These are phyloP conservation scores for Teratosphaeria destructans DNA, from an alignment of 2,329 filamentous ascomycete genomes.

Conservation along the genomic window DNA sequence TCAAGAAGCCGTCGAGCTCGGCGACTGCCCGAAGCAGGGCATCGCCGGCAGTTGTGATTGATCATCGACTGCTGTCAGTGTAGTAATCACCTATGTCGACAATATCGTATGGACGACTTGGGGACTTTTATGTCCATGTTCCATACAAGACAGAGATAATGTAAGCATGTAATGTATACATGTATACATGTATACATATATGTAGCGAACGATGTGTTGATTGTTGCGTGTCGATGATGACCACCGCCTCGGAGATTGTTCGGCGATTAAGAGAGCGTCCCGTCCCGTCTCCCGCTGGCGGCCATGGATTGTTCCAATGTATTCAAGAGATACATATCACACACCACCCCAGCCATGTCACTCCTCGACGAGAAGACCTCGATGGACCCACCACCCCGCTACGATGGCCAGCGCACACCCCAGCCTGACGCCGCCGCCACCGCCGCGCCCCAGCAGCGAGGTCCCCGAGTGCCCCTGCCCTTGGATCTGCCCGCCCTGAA, in stretches of 20 bases:
- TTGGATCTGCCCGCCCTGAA: constrained; percentile 72
- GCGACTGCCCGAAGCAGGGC: neutral
- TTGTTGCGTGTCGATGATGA: no score
- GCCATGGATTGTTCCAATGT: no score
- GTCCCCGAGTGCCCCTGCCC: constrained; percentile 47
- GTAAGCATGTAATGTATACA: neutral
- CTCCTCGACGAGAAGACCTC: constrained; percentile 26
- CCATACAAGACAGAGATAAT: no score
- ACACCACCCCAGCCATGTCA: neutral
- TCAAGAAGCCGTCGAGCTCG: neutral
- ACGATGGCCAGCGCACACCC: constrained; percentile 25
- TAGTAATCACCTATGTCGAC: neutral
- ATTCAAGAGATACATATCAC: neutral
- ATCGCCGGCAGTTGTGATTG: neutral
- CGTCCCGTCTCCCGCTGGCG: no score
- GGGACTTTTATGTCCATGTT: neutral
- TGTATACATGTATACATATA: neutral
- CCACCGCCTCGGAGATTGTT: neutral
- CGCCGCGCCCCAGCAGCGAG: constrained; percentile 6
- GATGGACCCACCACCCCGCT: constrained; percentile 35
- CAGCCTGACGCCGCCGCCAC: neutral
- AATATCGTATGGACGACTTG: neutral
- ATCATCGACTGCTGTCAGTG: neutral
- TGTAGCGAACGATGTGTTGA: no score
- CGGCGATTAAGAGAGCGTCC: neutral